Conservation (phyloP, 768 basidiomycete genomes). For the Tremella yokohamensis region DNA sequence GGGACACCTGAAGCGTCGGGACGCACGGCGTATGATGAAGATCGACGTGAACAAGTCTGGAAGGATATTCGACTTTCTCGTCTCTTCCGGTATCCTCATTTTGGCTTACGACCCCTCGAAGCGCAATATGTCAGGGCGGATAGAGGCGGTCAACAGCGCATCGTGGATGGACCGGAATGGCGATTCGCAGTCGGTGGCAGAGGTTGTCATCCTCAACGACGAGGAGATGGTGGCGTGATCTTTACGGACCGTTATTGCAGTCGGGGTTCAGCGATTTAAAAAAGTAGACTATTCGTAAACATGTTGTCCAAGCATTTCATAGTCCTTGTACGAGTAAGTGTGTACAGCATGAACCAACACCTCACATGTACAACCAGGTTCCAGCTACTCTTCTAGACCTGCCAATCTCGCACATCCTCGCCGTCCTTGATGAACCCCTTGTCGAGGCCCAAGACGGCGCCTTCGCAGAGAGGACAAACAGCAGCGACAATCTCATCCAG, state of each 20-base stretch:
- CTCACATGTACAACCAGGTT: not conserved
- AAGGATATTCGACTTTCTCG: constrained; percentile 87
- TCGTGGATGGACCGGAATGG: constrained; percentile 4
- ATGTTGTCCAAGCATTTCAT: too few species aligned
- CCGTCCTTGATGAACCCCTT: constrained; percentile 72
- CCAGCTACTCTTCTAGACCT: constrained; percentile 24
- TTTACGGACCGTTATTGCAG: too few species aligned
- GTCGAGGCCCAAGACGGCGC: constrained; percentile 77
- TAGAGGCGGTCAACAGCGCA: not conserved
- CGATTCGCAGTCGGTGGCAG: not conserved
- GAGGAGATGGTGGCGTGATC: too few species aligned
- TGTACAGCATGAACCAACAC: not conserved
- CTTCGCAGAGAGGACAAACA: constrained; percentile 87
- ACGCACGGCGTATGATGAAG: constrained; percentile 81
- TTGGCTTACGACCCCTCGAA: constrained; percentile 37
- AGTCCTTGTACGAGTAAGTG: not conserved
- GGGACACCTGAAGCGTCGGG: constrained; percentile 79
- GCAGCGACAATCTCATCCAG: constrained; percentile 84
- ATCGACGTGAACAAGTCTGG: constrained; percentile 91
- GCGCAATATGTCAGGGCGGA: not conserved
- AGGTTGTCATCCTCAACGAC: too few species aligned
- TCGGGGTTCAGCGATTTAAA: too few species aligned
- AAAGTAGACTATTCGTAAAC: too few species aligned
- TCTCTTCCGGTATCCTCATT: constrained; percentile 63
- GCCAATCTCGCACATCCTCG: constrained; percentile 61